These are phyloP conservation scores for Starmera amethionina DNA, from an alignment of 805 yeast species.

Conservation along the genomic window DNA sequence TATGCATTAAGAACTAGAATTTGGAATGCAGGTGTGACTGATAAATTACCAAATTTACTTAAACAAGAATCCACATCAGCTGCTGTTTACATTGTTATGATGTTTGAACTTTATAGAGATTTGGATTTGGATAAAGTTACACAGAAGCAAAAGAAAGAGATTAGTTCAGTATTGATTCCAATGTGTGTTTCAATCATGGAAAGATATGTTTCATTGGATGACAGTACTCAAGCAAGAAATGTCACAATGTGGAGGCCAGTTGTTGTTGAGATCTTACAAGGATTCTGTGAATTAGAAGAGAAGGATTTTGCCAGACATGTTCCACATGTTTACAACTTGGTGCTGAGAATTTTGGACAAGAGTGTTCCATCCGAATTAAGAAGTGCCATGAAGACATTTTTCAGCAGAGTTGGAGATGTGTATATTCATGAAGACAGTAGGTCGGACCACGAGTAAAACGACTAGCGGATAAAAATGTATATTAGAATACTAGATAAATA, in stretches of 20 bases:
- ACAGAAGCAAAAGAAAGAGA: constrained; percentile 35
- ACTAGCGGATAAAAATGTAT: too few species aligned
- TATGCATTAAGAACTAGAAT: constrained; percentile 78
- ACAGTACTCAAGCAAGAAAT: constrained; percentile 65
- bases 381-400: constrained; percentile 47
- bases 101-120: constrained; percentile 73
- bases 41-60: constrained; percentile 80
- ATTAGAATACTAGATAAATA: too few species aligned
- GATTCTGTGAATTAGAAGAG: constrained; percentile 67
- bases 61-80: constrained; percentile 89
- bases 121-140: constrained; percentile 39
- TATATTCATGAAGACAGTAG: constrained; percentile 19
- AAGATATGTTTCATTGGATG: constrained; percentile 65
- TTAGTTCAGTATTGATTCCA: constrained; percentile 48
- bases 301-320: constrained; percentile 54
- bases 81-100: constrained; percentile 72
- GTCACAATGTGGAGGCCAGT: constrained; percentile 88
- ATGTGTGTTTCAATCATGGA: constrained; percentile 63
- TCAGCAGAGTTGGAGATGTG: constrained; percentile 45
- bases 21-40: constrained; percentile 89
- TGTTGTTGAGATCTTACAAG: constrained; percentile 77
- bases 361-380: constrained; percentile 53
- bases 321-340: constrained; percentile 50
- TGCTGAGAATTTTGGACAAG: constrained; percentile 50
- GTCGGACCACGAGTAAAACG: too few species aligned